Evolutionary conservation across 2,329 filamentous ascomycete species (phyloP), one percentile per base, ranked within the genome.

Genomic region (Pleurostoma richardsiae): DNA sequence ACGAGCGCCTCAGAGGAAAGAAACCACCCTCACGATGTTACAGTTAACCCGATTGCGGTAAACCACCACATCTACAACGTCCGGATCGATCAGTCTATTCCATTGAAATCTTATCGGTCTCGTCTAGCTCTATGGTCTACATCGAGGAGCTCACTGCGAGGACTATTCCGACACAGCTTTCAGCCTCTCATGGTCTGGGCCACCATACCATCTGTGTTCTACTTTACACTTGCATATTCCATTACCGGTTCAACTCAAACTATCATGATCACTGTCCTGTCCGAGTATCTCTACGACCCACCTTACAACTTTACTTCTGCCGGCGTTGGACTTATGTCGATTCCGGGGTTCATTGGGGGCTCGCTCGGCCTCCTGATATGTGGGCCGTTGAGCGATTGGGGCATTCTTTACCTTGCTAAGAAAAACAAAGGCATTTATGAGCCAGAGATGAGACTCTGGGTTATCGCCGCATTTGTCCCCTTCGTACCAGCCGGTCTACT

Each of bases 371-470:
- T 57, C 3, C 30, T 67, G 7, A 63, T 66, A 30, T 63, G 61
- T 10, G 65, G 65, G 2, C 56, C 60, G 5, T 30, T 67, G 6
- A 60, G 62, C 2, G 65, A 68, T 47, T 54, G 57, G 49, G 59
- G 60, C 2, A 64, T 67, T 41, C 40, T 65, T 30, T 56, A 56
- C 28, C 58, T 65, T 36, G 54, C 65, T 2, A 59, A 60, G 26
- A 53, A 55, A 4, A 64, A 66, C 10, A 56, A 57, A 5, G 65
- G 64, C 10, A 62, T 62, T 41, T 67, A 65, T 44, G 65, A 68
- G 46, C 65, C 65, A 0, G 65, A 68, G 43, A 68, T 66, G 56
- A 57, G 65, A 5, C 50, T 68, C n/a, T 67, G 48, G 48, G 11
- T 50, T 5, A 48, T 52, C 7, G 50, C 50, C 6, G 48, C 50